Conservation (phyloP, 805 yeast species). For the Metschnikowia sp. region DNA sequence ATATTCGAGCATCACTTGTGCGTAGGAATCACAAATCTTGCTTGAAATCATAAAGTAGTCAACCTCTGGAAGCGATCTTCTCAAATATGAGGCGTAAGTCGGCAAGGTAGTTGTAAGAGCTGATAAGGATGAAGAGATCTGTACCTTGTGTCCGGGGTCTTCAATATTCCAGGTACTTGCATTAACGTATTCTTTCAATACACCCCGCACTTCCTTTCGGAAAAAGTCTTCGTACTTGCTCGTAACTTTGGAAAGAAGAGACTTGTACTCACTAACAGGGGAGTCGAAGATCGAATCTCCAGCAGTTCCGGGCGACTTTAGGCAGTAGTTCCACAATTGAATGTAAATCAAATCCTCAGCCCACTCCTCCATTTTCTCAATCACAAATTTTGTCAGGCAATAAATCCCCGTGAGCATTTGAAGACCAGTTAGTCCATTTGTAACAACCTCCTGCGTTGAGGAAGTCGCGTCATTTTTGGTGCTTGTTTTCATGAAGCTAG, state of each 20-base stretch:
- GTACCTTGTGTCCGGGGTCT: constrained; percentile 4
- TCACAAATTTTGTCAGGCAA: constrained; percentile 32
- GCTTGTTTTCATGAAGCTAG: constrained; percentile 29
- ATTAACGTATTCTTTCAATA: constrained; percentile 37
- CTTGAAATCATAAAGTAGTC: constrained; percentile 32
- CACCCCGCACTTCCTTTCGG: constrained; percentile 28
- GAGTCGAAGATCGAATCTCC: constrained; percentile 31
- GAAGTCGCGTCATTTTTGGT: constrained; percentile 8
- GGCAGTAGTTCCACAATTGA: constrained; percentile 38
- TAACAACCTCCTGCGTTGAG: constrained; percentile 97
- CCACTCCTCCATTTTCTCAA: constrained; percentile 33
- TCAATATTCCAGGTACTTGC: constrained; percentile 31
- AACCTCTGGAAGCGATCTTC: constrained; percentile 21
- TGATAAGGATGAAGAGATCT: constrained; percentile 22
- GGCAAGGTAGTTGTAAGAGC: constrained; percentile 25
- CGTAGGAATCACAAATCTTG: constrained; percentile 25
- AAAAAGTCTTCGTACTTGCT: constrained; percentile 30
- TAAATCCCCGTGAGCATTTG: constrained; percentile 29
- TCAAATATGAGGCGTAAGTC: constrained; percentile 23
- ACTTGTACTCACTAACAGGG: constrained; percentile 22
- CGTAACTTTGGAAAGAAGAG: constrained; percentile 18
- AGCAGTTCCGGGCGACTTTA: constrained; percentile 14
- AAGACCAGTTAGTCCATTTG: constrained; percentile 41
- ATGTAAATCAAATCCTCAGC: constrained; percentile 36
- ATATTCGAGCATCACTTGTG: constrained; percentile 32